Percentiles rank a stretch among this genome's conserved stretches.
Evolutionary conservation across 345 rosid genomes (phyloP).

Genomic region (Aethionema arabicum): DNA sequence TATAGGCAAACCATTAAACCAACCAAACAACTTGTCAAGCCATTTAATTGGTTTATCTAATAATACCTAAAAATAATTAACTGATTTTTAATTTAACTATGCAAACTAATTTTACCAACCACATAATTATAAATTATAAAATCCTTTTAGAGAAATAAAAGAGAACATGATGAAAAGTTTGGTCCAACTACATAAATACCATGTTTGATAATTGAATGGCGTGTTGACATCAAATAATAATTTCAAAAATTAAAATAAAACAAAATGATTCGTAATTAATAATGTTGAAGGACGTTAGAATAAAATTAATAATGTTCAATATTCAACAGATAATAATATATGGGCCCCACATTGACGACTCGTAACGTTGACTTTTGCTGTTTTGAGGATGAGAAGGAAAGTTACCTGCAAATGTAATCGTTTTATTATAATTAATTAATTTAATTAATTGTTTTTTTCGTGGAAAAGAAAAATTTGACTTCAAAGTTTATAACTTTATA

Average conservation of each 20-base stretch:
- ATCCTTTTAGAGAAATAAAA: not conserved
- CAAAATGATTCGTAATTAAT: not conserved
- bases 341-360: constrained; percentile 26
- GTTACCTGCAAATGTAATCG: constrained; percentile 31
- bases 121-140: not conserved
- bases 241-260: not conserved
- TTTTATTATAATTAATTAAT: constrained; percentile 15
- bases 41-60: not conserved
- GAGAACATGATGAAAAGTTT: constrained; percentile 21
- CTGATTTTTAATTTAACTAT: not conserved
- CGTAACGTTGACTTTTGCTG: constrained; percentile 29
- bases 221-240: constrained; percentile 18
- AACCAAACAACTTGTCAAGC: no score
- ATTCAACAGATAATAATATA: not conserved
- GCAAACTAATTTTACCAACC: constrained; percentile 8
- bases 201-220: constrained; percentile 15
- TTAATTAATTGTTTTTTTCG: not conserved
- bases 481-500: constrained; percentile 9
- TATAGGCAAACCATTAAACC: no score
- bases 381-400: constrained; percentile 30
- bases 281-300: no score
- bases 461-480: constrained; percentile 30
- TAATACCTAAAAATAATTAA: not conserved
- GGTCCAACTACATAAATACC: constrained; percentile 25
- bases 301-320: constrained; percentile 17